These are phyloP conservation scores for Phytophthora palmivora DNA, from an alignment of 352 stramenopile genomes.

Conservation along the genomic window DNA sequence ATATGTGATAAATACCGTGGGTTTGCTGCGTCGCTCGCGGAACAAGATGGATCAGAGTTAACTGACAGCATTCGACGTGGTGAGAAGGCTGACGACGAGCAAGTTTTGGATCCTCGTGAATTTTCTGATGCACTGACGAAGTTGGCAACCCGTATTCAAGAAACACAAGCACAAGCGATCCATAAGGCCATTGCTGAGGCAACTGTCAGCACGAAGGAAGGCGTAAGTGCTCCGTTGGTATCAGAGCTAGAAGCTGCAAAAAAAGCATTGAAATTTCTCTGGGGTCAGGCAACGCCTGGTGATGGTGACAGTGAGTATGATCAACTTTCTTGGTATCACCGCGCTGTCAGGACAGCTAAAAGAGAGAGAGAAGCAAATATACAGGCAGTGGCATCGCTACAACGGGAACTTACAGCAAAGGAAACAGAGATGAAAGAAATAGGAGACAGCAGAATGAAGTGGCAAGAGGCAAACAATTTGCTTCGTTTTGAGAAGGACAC, in stretches of 20 bases:
- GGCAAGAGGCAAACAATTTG: slow-evolving; percentile 61
- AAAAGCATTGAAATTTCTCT: slow-evolving; percentile 44
- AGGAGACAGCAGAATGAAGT: slow-evolving; percentile 36
- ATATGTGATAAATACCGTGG: slow-evolving; percentile 38
- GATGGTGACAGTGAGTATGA: slow-evolving; percentile 37
- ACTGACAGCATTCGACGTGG: slow-evolving; percentile 11
- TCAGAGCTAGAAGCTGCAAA: slow-evolving; percentile 61
- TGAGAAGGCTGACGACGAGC: slow-evolving; percentile 17
- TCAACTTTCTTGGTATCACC: slow-evolving; percentile 71
- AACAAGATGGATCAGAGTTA: slow-evolving; percentile 20
- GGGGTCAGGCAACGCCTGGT: slow-evolving; percentile 1
- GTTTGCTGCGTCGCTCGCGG: slow-evolving; percentile 43
- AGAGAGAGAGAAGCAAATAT: slow-evolving; percentile 41
- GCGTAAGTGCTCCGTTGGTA: slow-evolving; percentile 38
- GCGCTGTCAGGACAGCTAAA: slow-evolving; percentile 42
- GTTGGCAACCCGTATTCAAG: slow-evolving; percentile 33
- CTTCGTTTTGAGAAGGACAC: slow-evolving; percentile 80
- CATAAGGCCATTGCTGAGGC: slow-evolving; percentile 40
- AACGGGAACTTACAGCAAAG: slow-evolving; percentile 33
- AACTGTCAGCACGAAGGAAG: slow-evolving; percentile 33
- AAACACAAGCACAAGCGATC: slow-evolving; percentile 37
- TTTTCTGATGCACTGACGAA: slow-evolving; percentile 45
- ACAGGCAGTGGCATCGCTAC: slow-evolving; percentile 25
- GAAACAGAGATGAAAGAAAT: slow-evolving; percentile 38
- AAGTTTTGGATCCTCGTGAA: slow-evolving; percentile 36